phyloP scores from a whole-genome alignment of 1,284 basidiomycete species.

The Heterobasidion irregulare region DNA sequence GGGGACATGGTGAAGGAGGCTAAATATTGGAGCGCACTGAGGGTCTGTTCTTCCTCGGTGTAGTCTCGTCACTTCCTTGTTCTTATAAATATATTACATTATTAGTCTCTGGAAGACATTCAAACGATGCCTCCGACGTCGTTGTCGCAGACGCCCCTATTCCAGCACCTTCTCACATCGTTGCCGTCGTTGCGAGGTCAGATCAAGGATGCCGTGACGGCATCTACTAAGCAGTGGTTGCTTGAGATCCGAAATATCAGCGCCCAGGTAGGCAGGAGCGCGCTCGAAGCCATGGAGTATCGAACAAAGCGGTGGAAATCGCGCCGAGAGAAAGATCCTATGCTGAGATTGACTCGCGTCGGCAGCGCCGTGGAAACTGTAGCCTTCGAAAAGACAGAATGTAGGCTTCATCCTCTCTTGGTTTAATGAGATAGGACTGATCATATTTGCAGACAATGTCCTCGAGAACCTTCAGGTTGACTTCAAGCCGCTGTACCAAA shows the following conservation, averaged over 20 bases:
- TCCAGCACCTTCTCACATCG: conserved; percentile 86
- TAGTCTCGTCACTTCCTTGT: neutral
- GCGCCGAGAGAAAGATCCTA: conserved; percentile 71
- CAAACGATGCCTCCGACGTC: conserved; percentile 86
- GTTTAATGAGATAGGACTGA: neutral
- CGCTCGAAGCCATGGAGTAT: conserved; percentile 85
- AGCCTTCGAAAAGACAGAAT: conserved; percentile 91
- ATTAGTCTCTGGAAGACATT: conserved; percentile 88
- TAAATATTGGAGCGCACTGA: conserved; percentile 93
- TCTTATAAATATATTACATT: conserved; percentile 13
- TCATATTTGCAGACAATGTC: conserved; percentile 61
- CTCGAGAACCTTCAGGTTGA: conserved; percentile 91
- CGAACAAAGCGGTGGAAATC: conserved; percentile 82
- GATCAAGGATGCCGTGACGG: conserved; percentile 90
- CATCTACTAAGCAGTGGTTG: conserved; percentile 96
- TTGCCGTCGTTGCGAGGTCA: conserved; percentile 84
- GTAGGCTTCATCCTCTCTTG: conserved; percentile 39
- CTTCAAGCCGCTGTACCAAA: conserved; percentile 94
- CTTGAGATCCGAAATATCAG: conserved; percentile 91
- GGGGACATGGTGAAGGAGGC: conserved; percentile 88
- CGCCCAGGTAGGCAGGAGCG: conserved; percentile 79
- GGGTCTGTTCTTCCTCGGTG: conserved; percentile 53
- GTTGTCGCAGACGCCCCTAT: conserved; percentile 89
- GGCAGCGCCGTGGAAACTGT: conserved; percentile 94
- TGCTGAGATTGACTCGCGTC: conserved; percentile 73